Percentiles rank a stretch among this genome's conserved stretches.
These are phyloP conservation scores for Brettanomyces bruxellensis DNA, from an alignment of 805 yeast species.

Conservation along the genomic window DNA sequence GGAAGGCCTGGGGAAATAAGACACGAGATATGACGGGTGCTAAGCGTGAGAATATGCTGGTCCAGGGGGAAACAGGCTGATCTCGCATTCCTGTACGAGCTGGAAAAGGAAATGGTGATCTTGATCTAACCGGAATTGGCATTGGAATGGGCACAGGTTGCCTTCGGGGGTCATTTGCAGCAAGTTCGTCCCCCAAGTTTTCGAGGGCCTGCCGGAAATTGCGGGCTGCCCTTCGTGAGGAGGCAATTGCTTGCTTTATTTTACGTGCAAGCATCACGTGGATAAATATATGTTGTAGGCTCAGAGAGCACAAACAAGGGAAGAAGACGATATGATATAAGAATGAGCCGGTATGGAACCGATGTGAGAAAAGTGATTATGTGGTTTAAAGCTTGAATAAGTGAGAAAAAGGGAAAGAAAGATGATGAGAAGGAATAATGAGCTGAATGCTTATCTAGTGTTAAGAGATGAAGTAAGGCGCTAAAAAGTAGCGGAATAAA, in stretches of 20 bases:
- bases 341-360: too few relatives aligned
- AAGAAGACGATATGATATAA: too few relatives aligned
- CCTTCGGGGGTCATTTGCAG: constrained; percentile 20
- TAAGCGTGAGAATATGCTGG: background rate
- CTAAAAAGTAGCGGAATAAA: too few relatives aligned
- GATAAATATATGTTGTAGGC: background rate
- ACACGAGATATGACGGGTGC: background rate
- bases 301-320: too few relatives aligned
- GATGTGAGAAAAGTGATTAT: too few relatives aligned
- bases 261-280: constrained; percentile 4
- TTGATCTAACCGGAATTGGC: constrained; percentile 28
- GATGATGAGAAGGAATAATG: too few relatives aligned
- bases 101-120: constrained; percentile 11
- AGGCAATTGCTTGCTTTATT: constrained; percentile 36
- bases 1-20: background rate
- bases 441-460: too few relatives aligned
- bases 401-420: too few relatives aligned
- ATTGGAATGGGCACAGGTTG: constrained; percentile 25
- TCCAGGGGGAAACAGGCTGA: constrained; percentile 19
- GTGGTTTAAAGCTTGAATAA: too few relatives aligned
- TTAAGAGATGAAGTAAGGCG: too few relatives aligned
- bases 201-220: constrained; percentile 38
- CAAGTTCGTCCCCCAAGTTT: constrained; percentile 33
- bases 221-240: constrained; percentile 36
- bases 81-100: constrained; percentile 10